Percentiles rank a stretch among this genome's conserved stretches.
phyloP scores from a whole-genome alignment of 2,329 filamentous ascomycete species.

The Cordyceps tenuipes region DNA sequence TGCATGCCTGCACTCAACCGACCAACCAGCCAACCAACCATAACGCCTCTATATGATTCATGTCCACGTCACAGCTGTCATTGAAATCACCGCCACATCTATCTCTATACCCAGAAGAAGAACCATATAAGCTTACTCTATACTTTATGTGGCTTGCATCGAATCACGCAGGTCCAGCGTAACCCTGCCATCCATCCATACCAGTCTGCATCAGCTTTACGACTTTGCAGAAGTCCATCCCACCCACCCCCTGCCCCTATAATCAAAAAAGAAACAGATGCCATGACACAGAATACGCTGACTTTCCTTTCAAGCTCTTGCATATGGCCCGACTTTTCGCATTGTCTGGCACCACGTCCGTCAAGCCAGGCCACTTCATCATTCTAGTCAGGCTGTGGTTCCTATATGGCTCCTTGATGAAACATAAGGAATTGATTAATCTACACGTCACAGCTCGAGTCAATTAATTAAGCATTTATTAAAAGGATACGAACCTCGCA shows the following conservation, averaged over 20 bases:
- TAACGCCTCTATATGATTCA: background rate
- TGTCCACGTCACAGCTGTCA: background rate
- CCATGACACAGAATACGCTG: slow-evolving; percentile 5
- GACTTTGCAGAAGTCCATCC: no score
- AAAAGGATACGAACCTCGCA: slow-evolving; percentile 36
- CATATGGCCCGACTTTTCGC: slow-evolving; percentile 53
- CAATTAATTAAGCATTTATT: background rate
- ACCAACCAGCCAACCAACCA: no score
- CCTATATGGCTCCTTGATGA: slow-evolving; percentile 41
- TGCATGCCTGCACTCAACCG: no score
- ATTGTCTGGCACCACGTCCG: slow-evolving; percentile 57
- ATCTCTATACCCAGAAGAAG: background rate
- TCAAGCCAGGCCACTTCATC: slow-evolving; percentile 41
- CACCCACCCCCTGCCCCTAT: no score
- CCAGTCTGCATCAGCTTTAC: background rate
- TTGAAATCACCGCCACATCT: background rate
- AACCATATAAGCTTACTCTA: background rate
- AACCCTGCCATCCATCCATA: background rate
- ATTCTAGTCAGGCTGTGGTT: slow-evolving; percentile 55
- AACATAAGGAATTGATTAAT: background rate
- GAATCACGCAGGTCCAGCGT: background rate
- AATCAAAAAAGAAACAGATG: background rate
- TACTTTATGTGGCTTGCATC: background rate
- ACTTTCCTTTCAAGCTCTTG: slow-evolving; percentile 46
- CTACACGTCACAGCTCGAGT: background rate